Base-by-base conservation (phyloP, 495 filamentous ascomycete genomes). In the Tuber umbilicatum region DNA sequence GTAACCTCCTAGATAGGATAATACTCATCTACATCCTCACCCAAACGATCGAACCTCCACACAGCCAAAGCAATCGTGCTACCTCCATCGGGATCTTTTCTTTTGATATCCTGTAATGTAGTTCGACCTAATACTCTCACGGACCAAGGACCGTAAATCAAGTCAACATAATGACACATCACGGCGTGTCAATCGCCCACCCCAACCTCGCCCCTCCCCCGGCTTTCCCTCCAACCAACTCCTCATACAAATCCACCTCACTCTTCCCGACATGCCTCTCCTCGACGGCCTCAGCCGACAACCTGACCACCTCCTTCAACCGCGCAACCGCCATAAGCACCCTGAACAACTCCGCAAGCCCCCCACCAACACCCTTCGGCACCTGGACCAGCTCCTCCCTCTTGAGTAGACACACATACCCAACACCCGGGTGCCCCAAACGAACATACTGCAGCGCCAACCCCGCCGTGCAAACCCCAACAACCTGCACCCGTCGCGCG, bases 381-480 rank as follows among this genome's bases (percentile, higher is more conserved):
- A 78, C 76, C 21, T 78, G 74, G 16, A 70, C 50, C 17, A 78
- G n/a, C 71, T 43, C 73, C 50, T 76, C 76, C 10, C 76, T 71
- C 69, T 74, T 69, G 12, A 79, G 69, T 1, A 79, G 43, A 38
- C 71, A 74, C 16, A 78, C 42, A 43, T 43, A 10, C 16, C 42
- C 42, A 43, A 43, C 12, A 43, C 42, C 42, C 14, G 42, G 42
- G 4, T 43, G 4, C 42, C 42, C 42, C 12, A 43, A 43, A 14
- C 12, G 42, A 43, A 43, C 4, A 16, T 43, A 43, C 42, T 79
- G 77, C 0, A 79, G 70, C 12, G 76, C 23, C 75, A 72, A 71
- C 71, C 76, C 76, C n/a, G 75, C 78, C 23, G 78, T 79, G 5
- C 72, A 76, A 47, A 79, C 70, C 10, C 78, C 78, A 6, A 79